Conservation (phyloP, 306 rosid genomes). For the Echinosophora koreensis region DNA sequence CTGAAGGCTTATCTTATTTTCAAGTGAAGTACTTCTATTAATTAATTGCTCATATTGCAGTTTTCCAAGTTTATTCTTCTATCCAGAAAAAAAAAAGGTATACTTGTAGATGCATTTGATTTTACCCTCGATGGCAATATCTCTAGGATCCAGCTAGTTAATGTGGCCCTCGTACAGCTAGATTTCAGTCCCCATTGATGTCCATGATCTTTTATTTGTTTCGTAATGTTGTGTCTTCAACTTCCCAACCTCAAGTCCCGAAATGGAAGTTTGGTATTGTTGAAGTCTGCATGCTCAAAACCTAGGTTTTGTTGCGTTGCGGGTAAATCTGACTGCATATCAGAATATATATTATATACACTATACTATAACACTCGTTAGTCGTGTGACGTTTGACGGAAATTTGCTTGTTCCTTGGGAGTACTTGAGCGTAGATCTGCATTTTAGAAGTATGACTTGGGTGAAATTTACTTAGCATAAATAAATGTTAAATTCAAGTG, state of each 20-base stretch:
- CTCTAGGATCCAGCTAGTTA: constrained; percentile 33
- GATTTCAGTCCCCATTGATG: not conserved
- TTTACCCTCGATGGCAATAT: constrained; percentile 25
- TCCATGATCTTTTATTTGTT: constrained; percentile 34
- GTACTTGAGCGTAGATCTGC: not conserved
- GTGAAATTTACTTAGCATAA: not conserved
- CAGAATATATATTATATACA: not conserved
- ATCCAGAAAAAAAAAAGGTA: constrained; percentile 23
- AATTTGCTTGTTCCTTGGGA: not conserved
- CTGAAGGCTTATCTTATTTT: constrained; percentile 29
- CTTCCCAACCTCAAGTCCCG: not conserved
- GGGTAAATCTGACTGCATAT: not conserved
- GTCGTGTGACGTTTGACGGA: not conserved
- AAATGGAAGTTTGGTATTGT: constrained; percentile 21
- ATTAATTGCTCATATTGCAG: constrained; percentile 41
- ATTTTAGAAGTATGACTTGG: not conserved
- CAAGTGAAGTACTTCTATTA: constrained; percentile 1
- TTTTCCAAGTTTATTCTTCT: constrained; percentile 33
- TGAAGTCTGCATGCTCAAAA: constrained; percentile 29
- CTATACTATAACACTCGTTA: not conserved
- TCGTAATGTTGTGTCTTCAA: constrained; percentile 6
- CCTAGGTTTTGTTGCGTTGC: not conserved
- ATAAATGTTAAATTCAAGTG: not conserved
- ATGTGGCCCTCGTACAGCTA: constrained; percentile 33
- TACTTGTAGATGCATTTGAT: constrained; percentile 35